Percentiles rank a stretch among this genome's conserved stretches.
phyloP scores from a whole-genome alignment of 495 filamentous ascomycete genomes.

The Penicillium tannophilum region DNA sequence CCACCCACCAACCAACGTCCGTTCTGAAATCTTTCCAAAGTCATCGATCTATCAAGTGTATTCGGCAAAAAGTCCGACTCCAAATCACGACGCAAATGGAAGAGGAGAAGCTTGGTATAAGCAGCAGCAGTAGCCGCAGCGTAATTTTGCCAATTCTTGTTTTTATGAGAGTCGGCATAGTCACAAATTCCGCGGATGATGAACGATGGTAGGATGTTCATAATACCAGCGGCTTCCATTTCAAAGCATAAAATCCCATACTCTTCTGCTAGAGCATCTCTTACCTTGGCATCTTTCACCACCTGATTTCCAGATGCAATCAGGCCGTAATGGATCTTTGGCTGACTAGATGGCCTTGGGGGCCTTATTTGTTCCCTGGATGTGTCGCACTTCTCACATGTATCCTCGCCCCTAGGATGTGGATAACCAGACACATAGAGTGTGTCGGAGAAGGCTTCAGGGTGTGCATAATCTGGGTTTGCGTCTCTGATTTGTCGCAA shows the following conservation, averaged over 20 bases:
- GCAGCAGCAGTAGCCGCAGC: neutral
- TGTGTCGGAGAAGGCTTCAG: neutral
- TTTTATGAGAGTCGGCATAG: conserved; percentile 2
- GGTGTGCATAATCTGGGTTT: neutral
- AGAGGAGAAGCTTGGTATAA: neutral
- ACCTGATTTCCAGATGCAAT: conserved; percentile 1
- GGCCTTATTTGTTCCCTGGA: neutral
- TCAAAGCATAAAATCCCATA: neutral
- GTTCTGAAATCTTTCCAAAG: no score
- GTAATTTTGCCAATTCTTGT: neutral
- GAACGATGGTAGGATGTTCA: neutral
- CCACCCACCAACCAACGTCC: no score
- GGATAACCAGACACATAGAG: neutral
- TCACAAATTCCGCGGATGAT: conserved; percentile 2
- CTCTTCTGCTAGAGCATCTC: neutral
- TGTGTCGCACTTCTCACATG: neutral
- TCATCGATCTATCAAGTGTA: no score
- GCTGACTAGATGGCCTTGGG: neutral
- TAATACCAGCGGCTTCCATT: conserved; percentile 6
- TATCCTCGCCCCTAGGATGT: neutral
- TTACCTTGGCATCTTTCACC: neutral
- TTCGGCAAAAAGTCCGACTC: neutral
- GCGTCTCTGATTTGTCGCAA: neutral
- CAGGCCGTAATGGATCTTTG: neutral
- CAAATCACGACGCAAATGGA: neutral